Percentiles rank a stretch among this genome's conserved stretches.
Evolutionary conservation across 345 rosid species (phyloP).

Genomic region (Lepidium aucheri): DNA sequence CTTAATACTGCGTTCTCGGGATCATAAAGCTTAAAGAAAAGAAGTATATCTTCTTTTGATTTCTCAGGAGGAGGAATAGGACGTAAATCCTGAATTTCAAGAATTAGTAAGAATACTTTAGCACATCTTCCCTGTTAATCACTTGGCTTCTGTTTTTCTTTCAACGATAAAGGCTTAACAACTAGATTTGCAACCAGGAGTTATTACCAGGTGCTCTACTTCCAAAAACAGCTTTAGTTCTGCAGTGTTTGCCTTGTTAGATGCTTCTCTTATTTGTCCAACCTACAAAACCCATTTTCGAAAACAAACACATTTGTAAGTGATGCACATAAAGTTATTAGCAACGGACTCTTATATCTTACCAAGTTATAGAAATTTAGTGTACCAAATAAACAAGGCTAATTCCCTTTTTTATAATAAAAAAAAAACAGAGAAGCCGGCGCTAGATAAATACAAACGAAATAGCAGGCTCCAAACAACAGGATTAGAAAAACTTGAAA

Average conservation of each 20-base stretch:
- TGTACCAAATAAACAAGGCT: background rate
- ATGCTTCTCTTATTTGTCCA: conserved; percentile 85
- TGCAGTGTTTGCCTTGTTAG: conserved; percentile 73
- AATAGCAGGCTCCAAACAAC: background rate
- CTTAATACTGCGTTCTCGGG: conserved; percentile 66
- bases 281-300: conserved; percentile 42
- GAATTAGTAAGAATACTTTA: background rate
- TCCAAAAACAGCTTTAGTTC: conserved; percentile 88
- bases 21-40: conserved; percentile 86
- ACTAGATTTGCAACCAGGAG: background rate
- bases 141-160: conserved; percentile 3
- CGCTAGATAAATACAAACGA: background rate
- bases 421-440: background rate
- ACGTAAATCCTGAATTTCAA: conserved; percentile 49
- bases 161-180: background rate
- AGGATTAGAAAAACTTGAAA: background rate
- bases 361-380: background rate
- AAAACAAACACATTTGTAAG: background rate
- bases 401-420: too few species aligned
- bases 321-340: background rate
- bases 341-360: background rate
- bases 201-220: conserved; percentile 58
- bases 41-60: conserved; percentile 79
- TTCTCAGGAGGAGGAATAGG: conserved; percentile 63
- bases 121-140: conserved; percentile 1